Conservation (phyloP, 257 asterid species). For the Nicotiana benthamiana region DNA sequence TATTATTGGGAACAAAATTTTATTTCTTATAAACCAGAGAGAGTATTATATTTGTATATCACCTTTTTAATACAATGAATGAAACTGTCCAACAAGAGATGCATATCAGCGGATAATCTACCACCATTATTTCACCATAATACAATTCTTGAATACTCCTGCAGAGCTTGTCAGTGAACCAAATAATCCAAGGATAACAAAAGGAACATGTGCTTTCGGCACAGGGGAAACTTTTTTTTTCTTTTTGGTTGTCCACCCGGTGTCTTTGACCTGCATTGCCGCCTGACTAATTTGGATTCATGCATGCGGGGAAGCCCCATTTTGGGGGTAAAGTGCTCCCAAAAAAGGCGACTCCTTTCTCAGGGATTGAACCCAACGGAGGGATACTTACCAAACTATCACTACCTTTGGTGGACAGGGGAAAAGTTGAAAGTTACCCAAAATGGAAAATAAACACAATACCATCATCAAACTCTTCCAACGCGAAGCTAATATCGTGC, state of each 20-base stretch:
- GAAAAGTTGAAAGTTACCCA: neutral
- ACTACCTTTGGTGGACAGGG: neutral
- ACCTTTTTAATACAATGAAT: neutral
- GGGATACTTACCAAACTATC: too few relatives aligned
- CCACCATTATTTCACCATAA: neutral
- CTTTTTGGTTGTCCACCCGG: too few relatives aligned
- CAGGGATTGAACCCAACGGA: too few relatives aligned
- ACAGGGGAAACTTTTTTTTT: neutral
- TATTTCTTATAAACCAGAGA: too few relatives aligned
- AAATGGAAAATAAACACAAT: neutral
- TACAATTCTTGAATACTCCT: neutral
- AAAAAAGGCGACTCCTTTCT: too few relatives aligned
- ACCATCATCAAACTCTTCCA: neutral
- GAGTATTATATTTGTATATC: too few relatives aligned
- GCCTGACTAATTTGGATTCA: too few relatives aligned
- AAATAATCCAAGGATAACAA: neutral
- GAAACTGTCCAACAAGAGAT: neutral
- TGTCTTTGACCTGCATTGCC: too few relatives aligned
- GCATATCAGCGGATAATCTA: neutral
- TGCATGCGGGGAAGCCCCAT: too few relatives aligned
- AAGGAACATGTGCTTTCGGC: neutral
- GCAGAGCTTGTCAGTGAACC: neutral
- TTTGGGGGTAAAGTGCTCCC: too few relatives aligned
- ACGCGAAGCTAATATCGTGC: neutral
- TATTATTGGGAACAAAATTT: too few relatives aligned